Evolutionary conservation across 495 filamentous ascomycete species (phyloP).

Genomic region (Penicillium samsonianum): DNA sequence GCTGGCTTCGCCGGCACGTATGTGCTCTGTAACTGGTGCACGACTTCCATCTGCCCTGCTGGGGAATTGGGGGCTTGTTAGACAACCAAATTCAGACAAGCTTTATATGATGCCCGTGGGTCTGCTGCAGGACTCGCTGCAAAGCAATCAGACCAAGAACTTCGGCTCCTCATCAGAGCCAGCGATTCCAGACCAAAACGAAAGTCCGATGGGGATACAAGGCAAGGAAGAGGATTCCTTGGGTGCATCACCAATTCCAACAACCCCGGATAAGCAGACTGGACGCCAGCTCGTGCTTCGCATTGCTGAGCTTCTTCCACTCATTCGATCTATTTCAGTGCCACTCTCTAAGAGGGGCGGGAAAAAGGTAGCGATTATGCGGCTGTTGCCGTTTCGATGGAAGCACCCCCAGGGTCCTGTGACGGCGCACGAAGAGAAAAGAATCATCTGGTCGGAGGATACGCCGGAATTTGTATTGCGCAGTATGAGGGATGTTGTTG

Average conservation of each 20-base stretch:
- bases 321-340: slow-evolving; percentile 25
- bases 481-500: slow-evolving; percentile 50
- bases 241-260: not conserved
- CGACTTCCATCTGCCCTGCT: slow-evolving; percentile 65
- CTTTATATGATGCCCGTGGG: slow-evolving; percentile 62
- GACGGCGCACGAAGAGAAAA: slow-evolving; percentile 24
- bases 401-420: slow-evolving; percentile 37
- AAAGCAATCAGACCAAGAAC: not conserved
- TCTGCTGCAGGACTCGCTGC: slow-evolving; percentile 38
- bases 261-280: slow-evolving; percentile 5
- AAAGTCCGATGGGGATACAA: no score
- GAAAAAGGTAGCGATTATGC: slow-evolving; percentile 23
- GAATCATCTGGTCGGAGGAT: slow-evolving; percentile 63
- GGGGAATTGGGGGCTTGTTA: slow-evolving; percentile 58
- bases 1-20: slow-evolving; percentile 65
- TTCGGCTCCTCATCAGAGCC: not conserved
- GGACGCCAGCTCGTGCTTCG: slow-evolving; percentile 29
- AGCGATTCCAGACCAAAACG: not conserved
- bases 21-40: slow-evolving; percentile 57
- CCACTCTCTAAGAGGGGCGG: slow-evolving; percentile 6
- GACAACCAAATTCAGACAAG: slow-evolving; percentile 54
- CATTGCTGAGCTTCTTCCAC: slow-evolving; percentile 31
- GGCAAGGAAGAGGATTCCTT: not conserved
- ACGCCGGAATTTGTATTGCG: slow-evolving; percentile 64
- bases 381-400: slow-evolving; percentile 40